Base-by-base conservation (phyloP, 345 rosid species). In the Linum tenue region DNA sequence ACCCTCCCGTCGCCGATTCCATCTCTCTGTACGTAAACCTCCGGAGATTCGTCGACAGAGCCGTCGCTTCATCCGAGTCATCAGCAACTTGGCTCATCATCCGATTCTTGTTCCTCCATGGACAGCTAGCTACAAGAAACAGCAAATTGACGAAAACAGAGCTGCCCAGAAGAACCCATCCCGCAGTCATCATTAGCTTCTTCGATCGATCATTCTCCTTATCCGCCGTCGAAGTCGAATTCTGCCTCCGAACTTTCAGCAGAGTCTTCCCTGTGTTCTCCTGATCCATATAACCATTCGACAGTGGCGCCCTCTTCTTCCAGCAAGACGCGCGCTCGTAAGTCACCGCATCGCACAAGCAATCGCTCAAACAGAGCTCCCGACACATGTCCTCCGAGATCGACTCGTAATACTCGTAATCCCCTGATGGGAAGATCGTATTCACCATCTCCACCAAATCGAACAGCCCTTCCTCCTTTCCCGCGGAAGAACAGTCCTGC, bases 1-100 rank as follows among this genome's bases (percentile, higher is more conserved):
- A 83, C 1, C 71, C 37, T 12, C 56, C 48, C 2, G 83, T 75
- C 15, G 80, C 84, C 63, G 67, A 67, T 55, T 22, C 69, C 12
- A 78, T 64, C 61, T 81, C 78, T 16, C 55, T 36, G 67, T 70
- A 76, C 16, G 73, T 63, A 70, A 75, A 78, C 7, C 62, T 39
- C 38, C 41, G 73, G 39, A 74, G 40, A 53, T 63, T 64, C 12
- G 56, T 39, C 41, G 51, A 44, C 51, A 44, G 31, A 44, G 51
- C 51, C 12, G 12, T 44, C 51, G 3, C 12, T 44, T 44, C 48
- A 22, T 44, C 51, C 10, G 7, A 14, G 12, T 44, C 51, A 2
- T 7, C 7, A 5, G 10, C 8, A 44, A 4, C 51, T 7, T 7
- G 7, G 7, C 51, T 44, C 2, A 2, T 44, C 12, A 9, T 14